Evolutionary conservation across 257 asterid genomes (phyloP).

Genomic region (Linderniella brevidens): DNA sequence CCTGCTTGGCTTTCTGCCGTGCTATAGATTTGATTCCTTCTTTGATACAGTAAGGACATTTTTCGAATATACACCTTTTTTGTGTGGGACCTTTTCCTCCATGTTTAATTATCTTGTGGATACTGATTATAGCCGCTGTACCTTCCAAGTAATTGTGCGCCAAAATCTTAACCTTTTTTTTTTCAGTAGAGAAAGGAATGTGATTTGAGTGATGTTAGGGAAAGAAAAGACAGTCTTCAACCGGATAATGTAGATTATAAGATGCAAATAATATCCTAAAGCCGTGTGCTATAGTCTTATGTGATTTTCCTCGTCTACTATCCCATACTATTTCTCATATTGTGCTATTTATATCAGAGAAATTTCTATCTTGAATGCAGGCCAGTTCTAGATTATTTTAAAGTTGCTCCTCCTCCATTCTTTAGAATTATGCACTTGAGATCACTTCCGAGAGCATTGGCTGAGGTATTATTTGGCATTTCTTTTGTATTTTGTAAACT

Average conservation of each 20-base stretch:
- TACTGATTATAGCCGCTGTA: too few relatives aligned
- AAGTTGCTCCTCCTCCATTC: slow-evolving; percentile 77
- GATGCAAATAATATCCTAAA: too few relatives aligned
- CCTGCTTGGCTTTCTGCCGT: slow-evolving; percentile 67
- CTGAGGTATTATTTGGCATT: slow-evolving; percentile 23
- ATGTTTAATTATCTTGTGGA: too few relatives aligned
- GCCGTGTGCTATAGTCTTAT: too few relatives aligned
- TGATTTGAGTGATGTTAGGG: too few relatives aligned
- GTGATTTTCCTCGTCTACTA: neutral
- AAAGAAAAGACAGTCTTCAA: too few relatives aligned
- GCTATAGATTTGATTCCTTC: slow-evolving; percentile 63
- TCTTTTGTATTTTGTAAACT: slow-evolving; percentile 1
- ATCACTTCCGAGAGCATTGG: slow-evolving; percentile 19
- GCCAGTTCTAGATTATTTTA: slow-evolving; percentile 49
- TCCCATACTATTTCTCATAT: neutral
- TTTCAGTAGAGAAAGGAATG: too few relatives aligned
- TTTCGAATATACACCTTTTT: neutral
- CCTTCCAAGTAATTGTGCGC: too few relatives aligned
- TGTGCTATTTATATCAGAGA: neutral
- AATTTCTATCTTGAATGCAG: slow-evolving; percentile 22
- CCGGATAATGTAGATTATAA: too few relatives aligned
- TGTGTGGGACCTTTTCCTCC: slow-evolving; percentile 1
- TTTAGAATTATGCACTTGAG: slow-evolving; percentile 35
- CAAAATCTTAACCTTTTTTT: too few relatives aligned
- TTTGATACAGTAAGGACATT: slow-evolving; percentile 36